Evolutionary conservation across 768 basidiomycete species (phyloP).

Genomic region (Russula vinacea): DNA sequence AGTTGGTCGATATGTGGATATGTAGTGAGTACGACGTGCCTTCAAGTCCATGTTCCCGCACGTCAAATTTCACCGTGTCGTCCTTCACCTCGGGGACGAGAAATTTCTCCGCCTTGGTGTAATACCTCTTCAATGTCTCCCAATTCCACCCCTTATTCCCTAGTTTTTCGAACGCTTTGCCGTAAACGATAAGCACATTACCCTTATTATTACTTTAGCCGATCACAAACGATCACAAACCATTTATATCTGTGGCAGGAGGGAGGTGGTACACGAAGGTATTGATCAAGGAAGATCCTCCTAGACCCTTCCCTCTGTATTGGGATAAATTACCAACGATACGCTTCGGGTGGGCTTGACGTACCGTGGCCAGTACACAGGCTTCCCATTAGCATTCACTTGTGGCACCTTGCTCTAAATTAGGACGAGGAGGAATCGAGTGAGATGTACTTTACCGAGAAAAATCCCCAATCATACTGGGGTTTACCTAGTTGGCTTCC

Average conservation of each 20-base stretch:
- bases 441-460: constrained; percentile 1
- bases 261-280: constrained; percentile 26
- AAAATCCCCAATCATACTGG: constrained; percentile 24
- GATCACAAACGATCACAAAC: constrained; percentile 18
- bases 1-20: not conserved
- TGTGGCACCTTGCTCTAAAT: constrained; percentile 19
- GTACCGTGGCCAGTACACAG: constrained; percentile 9
- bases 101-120: constrained; percentile 27
- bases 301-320: constrained; percentile 33
- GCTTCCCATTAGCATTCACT: not conserved
- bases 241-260: constrained; percentile 24
- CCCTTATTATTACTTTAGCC: too few relatives aligned
- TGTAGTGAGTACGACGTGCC: not conserved
- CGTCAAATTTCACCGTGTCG: constrained; percentile 1
- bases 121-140: constrained; percentile 27
- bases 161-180: constrained; percentile 28
- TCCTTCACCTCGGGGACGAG: constrained; percentile 4
- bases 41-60: constrained; percentile 19
- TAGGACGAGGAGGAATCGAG: not conserved
- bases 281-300: constrained; percentile 32
- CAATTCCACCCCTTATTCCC: constrained; percentile 34
- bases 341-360: not conserved
- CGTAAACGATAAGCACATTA: not conserved
- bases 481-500: not conserved
- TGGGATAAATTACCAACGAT: not conserved